Percentiles rank a stretch among this genome's conserved stretches.
These are phyloP conservation scores for Xylaria curta DNA, from an alignment of 495 filamentous ascomycete species.

Conservation along the genomic window DNA sequence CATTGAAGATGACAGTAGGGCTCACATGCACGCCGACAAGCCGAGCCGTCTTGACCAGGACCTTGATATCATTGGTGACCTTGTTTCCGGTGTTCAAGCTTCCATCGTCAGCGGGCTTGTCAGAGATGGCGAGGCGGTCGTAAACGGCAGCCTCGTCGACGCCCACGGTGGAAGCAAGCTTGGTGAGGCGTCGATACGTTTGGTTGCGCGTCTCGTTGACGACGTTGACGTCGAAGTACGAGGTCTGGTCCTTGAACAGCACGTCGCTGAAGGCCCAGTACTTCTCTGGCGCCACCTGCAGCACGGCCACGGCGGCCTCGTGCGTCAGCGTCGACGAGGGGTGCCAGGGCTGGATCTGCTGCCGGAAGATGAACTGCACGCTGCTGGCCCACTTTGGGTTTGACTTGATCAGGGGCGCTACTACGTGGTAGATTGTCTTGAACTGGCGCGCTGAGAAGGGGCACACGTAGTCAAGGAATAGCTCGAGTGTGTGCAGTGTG, in stretches of 20 bases:
- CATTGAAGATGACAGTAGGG: constrained; percentile 88
- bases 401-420: constrained; percentile 60
- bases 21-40: constrained; percentile 84
- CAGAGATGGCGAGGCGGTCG: constrained; percentile 66
- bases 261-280: constrained; percentile 80
- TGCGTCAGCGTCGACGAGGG: constrained; percentile 86
- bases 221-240: constrained; percentile 82
- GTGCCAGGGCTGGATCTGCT: constrained; percentile 96
- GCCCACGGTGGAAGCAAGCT: constrained; percentile 66
- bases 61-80: constrained; percentile 84
- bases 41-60: constrained; percentile 79
- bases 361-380: constrained; percentile 79
- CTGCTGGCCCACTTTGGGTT: constrained; percentile 59
- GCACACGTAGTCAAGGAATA: constrained; percentile 89
- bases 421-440: constrained; percentile 66
- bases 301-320: constrained; percentile 83
- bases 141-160: constrained; percentile 71
- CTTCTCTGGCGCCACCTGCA: constrained; percentile 66
- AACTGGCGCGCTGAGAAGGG: constrained; percentile 72
- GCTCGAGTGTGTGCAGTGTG: constrained; percentile 73
- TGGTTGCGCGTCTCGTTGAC: constrained; percentile 82
- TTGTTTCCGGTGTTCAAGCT: constrained; percentile 77
- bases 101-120: constrained; percentile 66
- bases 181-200: constrained; percentile 80
- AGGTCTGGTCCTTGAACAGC: constrained; percentile 72